Conservation (phyloP, 1,284 basidiomycete genomes). For the Athelia psychrophila region DNA sequence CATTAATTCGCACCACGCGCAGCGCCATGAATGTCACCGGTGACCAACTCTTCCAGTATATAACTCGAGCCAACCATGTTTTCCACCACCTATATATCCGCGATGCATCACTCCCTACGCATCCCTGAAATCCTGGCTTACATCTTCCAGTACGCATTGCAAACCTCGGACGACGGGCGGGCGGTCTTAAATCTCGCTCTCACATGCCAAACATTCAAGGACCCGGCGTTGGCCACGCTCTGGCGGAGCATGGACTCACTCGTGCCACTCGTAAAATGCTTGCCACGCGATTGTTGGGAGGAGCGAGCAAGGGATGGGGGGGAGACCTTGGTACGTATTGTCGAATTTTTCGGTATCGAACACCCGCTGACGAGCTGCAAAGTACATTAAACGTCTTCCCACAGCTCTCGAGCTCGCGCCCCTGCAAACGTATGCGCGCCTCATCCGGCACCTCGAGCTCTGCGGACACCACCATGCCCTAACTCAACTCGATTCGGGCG, state of each 20-base stretch:
- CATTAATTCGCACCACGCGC: no score
- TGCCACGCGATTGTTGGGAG: constrained; percentile 24
- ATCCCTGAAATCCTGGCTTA: background rate
- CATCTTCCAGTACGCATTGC: background rate
- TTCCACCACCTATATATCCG: background rate
- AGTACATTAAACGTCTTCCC: background rate
- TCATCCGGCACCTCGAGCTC: background rate
- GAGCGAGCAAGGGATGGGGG: constrained; percentile 14
- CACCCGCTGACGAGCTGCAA: no score
- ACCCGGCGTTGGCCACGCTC: background rate
- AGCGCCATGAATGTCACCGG: no score
- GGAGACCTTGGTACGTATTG: background rate
- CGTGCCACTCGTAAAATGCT: background rate
- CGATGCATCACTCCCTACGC: background rate
- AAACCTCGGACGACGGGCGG: background rate
- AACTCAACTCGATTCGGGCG: background rate
- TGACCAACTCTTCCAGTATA: no score
- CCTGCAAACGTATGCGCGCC: background rate
- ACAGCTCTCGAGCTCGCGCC: background rate
- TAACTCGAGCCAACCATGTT: no score
- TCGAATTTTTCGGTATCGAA: background rate
- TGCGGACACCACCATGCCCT: background rate
- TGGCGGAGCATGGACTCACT: background rate
- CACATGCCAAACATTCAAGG: background rate
- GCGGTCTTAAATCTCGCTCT: background rate